Percentiles rank a stretch among this genome's conserved stretches.
Evolutionary conservation across 2,329 filamentous ascomycete species (phyloP).

Genomic region (Paradendryphiella salina): DNA sequence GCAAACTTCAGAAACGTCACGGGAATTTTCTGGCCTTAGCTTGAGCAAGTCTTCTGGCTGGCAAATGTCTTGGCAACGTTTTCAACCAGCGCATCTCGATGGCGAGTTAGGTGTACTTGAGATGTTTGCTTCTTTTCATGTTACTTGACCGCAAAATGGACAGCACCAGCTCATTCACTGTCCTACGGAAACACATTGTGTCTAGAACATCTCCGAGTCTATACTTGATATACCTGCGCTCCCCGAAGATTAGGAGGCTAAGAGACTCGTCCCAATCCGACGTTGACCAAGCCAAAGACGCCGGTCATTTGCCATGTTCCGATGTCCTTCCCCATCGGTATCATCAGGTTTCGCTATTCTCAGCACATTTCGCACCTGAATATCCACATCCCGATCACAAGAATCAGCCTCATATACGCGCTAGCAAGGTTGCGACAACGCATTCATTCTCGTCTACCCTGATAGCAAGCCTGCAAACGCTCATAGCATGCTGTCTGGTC

Average conservation of each 20-base stretch:
- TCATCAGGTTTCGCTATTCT: neutral
- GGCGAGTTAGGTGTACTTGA: neutral
- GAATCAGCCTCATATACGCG: neutral
- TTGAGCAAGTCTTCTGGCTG: neutral
- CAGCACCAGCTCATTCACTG: neutral
- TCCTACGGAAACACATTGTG: neutral
- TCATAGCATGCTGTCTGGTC: slow-evolving; percentile 4
- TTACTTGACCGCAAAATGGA: neutral
- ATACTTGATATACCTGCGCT: neutral
- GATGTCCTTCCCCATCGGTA: neutral
- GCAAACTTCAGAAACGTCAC: neutral
- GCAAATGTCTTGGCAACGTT: neutral
- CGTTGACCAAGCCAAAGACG: neutral
- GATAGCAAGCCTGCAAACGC: neutral
- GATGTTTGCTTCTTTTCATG: neutral
- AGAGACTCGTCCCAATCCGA: neutral
- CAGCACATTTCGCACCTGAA: neutral
- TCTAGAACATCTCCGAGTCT: neutral
- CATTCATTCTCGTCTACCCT: neutral
- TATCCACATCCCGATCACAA: neutral
- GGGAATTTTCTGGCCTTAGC: neutral
- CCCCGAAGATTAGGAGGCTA: neutral
- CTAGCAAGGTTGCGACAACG: neutral
- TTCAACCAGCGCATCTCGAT: neutral
- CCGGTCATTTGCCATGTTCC: slow-evolving; percentile 6